Base-by-base conservation (phyloP, 2,329 filamentous ascomycete species). In the Colletotrichum sansevieriae region DNA sequence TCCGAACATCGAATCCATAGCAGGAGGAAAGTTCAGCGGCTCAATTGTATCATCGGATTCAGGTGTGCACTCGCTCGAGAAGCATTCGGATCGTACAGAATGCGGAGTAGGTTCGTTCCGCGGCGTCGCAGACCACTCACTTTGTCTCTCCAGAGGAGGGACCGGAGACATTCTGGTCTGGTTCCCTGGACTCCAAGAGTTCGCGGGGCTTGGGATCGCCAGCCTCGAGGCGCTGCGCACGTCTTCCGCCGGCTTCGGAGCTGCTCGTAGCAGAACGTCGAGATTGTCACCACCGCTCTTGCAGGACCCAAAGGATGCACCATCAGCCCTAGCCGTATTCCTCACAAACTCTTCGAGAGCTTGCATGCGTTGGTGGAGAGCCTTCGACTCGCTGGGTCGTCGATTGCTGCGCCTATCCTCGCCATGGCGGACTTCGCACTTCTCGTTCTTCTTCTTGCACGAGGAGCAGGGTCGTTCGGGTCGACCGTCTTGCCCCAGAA, bases 391-490 rank as follows among this genome's bases (percentile, higher is more conserved):
- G 35, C 56, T 69, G 15, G 56, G 47, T 12, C 51, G 62, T 20
- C 66, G 66, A 33, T 66, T 49, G 12, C 47, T 69, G 62, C 66
- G 66, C 56, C 59, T 69, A 39, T 69, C 66, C 15, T 69, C 66
- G 41, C 66, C 66, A 43, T 66, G 51, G 10, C 66, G 62, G 12
- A 69, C 62, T 25, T 69, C 66, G 49, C 66, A 69, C 35, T 61
- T 69, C 12, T 69, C 66, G 29, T 69, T 69, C 49, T 69, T 69
- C 18, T 66, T 69, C 11, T 63, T 47, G 44, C 66, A 69, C 7
- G 56, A n/a, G 1, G 66, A 66, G 63, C 66, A 69, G 6, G 66
- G 65, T 8, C 46, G 56, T 4, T 67, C 64, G 8, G 52, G 43
- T 20, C 52, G 41, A 4, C 58, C 66, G 5, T 47, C 55, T 15